Evolutionary conservation across 1,139 yeast species (phyloP).

Genomic region (Magnusiomyces ingens): DNA sequence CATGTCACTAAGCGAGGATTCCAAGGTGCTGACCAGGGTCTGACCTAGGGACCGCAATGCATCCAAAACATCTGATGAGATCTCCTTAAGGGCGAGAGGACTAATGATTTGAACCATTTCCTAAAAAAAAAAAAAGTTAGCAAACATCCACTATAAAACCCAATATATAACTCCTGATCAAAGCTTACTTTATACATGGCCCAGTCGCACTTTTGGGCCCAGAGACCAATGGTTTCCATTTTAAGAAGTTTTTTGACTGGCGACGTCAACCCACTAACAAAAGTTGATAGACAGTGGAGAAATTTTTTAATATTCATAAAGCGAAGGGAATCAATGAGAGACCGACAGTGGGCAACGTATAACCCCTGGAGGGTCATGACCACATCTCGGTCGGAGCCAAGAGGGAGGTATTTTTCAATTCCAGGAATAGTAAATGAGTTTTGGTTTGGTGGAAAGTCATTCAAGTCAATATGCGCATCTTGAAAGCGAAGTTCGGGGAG

Average conservation of each 20-base stretch:
- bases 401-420: constrained; percentile 46
- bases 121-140: constrained; percentile 9
- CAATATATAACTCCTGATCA: no score
- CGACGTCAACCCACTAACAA: constrained; percentile 54
- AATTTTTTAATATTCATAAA: constrained; percentile 61
- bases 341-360: constrained; percentile 56
- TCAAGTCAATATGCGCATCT: constrained; percentile 18
- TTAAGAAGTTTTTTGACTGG: constrained; percentile 59
- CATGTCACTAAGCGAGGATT: constrained; percentile 36
- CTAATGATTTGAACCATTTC: constrained; percentile 55
- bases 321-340: constrained; percentile 58
- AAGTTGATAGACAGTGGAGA: constrained; percentile 46
- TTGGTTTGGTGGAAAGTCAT: constrained; percentile 21
- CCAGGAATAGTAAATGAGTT: constrained; percentile 43
- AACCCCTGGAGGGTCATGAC: constrained; percentile 55
- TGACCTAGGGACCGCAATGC: constrained; percentile 30
- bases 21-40: constrained; percentile 26
- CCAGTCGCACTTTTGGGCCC: constrained; percentile 65
- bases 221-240: constrained; percentile 44
- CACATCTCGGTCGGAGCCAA: constrained; percentile 48
- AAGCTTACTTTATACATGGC: constrained; percentile 46
- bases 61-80: constrained; percentile 50
- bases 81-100: constrained; percentile 57
- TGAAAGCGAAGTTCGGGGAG: constrained; percentile 15
- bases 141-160: background rate